Percentiles rank a stretch among this genome's conserved stretches.
Conservation (phyloP, 805 yeast species). For the Candida adriatica region DNA sequence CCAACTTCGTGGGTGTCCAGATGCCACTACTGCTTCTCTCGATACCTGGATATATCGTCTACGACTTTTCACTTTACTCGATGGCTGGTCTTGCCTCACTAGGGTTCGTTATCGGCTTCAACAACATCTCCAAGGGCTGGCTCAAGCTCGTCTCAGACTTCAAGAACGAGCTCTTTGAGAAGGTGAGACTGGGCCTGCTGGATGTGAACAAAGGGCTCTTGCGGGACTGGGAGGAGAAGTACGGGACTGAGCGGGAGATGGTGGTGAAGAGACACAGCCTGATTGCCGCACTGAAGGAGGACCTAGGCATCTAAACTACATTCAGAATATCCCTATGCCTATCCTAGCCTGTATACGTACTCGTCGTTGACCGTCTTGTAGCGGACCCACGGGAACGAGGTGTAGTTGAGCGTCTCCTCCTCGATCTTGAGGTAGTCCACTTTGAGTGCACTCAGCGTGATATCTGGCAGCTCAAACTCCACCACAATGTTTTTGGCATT, state of each 20-base stretch:
- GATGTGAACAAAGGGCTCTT: slow-evolving; percentile 16
- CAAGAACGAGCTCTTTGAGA: slow-evolving; percentile 20
- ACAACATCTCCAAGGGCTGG: slow-evolving; percentile 27
- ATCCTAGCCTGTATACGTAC: slow-evolving; percentile 21
- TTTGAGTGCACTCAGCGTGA: slow-evolving; percentile 59
- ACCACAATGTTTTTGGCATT: slow-evolving; percentile 34
- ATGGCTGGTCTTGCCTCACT: slow-evolving; percentile 27
- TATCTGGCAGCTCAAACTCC: slow-evolving; percentile 57
- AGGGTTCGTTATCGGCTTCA: slow-evolving; percentile 26
- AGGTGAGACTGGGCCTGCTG: slow-evolving; percentile 16
- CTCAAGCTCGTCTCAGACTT: slow-evolving; percentile 18
- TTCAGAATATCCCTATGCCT: background rate
- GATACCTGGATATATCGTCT: slow-evolving; percentile 23
- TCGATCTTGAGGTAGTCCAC: slow-evolving; percentile 60
- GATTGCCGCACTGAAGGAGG: slow-evolving; percentile 10
- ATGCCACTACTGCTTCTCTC: slow-evolving; percentile 25
- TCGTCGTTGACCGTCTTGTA: slow-evolving; percentile 40
- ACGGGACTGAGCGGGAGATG: slow-evolving; percentile 12
- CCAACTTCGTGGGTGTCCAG: slow-evolving; percentile 26
- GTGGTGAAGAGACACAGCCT: slow-evolving; percentile 11
- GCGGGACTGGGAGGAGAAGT: slow-evolving; percentile 18
- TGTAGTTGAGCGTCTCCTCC: slow-evolving; percentile 49
- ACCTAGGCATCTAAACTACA: slow-evolving; percentile 5
- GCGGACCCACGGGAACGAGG: slow-evolving; percentile 76
- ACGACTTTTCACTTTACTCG: slow-evolving; percentile 25